phyloP scores from a whole-genome alignment of 108 stramenopile genomes.

The Stephanodiscus triporus region DNA sequence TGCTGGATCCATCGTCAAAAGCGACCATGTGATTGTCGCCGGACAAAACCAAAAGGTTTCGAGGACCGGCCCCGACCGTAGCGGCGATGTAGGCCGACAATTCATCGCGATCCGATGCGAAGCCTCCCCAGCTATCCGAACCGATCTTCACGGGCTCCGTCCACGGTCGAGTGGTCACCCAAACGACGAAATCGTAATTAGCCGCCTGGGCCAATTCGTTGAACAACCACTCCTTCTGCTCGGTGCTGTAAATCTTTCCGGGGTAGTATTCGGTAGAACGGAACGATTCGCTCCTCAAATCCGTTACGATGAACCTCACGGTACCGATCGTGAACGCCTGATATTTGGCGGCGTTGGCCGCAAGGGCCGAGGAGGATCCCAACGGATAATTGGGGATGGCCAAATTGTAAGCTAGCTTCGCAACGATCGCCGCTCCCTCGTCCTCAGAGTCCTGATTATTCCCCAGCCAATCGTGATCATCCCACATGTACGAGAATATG shows the following conservation, averaged over 20 bases:
- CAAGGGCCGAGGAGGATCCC: conserved; percentile 20
- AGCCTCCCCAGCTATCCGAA: conserved; percentile 55
- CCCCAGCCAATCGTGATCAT: conserved; percentile 69
- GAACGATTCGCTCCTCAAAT: conserved; percentile 53
- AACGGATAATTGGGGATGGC: conserved; percentile 52
- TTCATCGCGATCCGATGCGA: conserved; percentile 35
- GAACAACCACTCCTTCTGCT: conserved; percentile 56
- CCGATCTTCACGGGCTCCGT: conserved; percentile 47
- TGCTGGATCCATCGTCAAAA: conserved; percentile 63
- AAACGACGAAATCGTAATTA: conserved; percentile 66
- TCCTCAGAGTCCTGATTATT: conserved; percentile 47
- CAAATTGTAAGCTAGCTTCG: conserved; percentile 41
- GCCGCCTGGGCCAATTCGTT: conserved; percentile 48
- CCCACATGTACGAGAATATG: conserved; percentile 59
- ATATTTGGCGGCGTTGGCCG: conserved; percentile 40
- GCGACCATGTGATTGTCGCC: conserved; percentile 66
- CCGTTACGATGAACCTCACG: conserved; percentile 62
- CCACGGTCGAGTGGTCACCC: conserved; percentile 59
- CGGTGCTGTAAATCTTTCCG: conserved; percentile 42
- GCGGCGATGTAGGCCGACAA: conserved; percentile 42
- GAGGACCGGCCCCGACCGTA: conserved; percentile 50
- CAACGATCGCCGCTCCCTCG: conserved; percentile 26
- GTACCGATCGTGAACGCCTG: conserved; percentile 69
- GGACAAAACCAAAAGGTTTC: conserved; percentile 55
- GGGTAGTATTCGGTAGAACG: conserved; percentile 26